Conservation (phyloP, 192 early-diverging fungal genomes). For the Dissophora ornata region DNA sequence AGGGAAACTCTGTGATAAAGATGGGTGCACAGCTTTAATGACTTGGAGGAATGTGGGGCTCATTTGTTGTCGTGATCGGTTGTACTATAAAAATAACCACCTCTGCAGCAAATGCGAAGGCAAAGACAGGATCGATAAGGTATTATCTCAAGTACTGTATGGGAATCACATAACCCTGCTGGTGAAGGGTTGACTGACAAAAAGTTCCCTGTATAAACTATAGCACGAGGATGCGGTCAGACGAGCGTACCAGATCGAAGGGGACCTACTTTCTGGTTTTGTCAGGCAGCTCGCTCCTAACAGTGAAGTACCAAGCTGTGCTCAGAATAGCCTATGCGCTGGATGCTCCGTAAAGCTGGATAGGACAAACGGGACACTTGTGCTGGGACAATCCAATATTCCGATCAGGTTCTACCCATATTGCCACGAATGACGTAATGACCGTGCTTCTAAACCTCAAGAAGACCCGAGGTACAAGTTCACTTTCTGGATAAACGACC, state of each 20-base stretch:
- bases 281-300: background rate
- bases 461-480: background rate
- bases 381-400: background rate
- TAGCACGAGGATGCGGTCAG: slow-evolving; percentile 3
- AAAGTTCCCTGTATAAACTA: background rate
- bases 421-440: background rate
- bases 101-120: slow-evolving; percentile 1
- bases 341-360: slow-evolving; percentile 1
- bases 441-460: background rate
- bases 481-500: background rate
- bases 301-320: background rate
- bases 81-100: background rate
- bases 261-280: background rate
- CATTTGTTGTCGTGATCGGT: background rate
- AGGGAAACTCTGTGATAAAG: background rate
- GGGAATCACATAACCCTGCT: background rate
- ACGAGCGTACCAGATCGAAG: slow-evolving; percentile 1
- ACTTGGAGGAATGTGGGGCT: background rate
- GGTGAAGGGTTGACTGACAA: background rate
- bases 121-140: background rate
- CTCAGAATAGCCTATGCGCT: background rate
- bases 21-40: slow-evolving; percentile 6
- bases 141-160: background rate
- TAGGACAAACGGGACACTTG: slow-evolving; percentile 3
- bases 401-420: slow-evolving; percentile 1